Conservation (phyloP, 768 basidiomycete genomes). For the Serendipita sp. region DNA sequence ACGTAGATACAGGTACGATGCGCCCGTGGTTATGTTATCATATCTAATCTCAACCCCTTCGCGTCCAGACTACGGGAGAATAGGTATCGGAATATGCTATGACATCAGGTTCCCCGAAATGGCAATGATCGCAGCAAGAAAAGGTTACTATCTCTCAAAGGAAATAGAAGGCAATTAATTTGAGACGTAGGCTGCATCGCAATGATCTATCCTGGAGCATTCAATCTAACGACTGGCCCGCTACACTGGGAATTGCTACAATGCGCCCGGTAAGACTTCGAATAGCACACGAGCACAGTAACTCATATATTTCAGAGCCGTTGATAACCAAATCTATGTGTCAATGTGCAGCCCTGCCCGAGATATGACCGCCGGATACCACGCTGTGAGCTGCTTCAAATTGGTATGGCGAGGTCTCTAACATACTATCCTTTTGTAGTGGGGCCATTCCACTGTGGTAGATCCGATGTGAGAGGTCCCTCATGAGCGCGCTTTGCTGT, state of each 20-base stretch:
- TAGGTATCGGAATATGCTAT: slow-evolving; percentile 94
- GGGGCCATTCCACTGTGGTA: slow-evolving; percentile 84
- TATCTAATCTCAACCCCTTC: neutral
- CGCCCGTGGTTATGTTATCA: neutral
- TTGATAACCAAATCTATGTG: slow-evolving; percentile 94
- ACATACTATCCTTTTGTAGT: slow-evolving; percentile 29
- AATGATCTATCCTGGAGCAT: slow-evolving; percentile 79
- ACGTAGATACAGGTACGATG: slow-evolving; percentile 68
- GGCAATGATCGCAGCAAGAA: slow-evolving; percentile 75
- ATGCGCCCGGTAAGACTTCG: slow-evolving; percentile 47
- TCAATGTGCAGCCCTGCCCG: slow-evolving; percentile 94
- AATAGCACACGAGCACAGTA: neutral
- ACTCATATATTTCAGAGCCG: slow-evolving; percentile 43
- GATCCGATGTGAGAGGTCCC: slow-evolving; percentile 57
- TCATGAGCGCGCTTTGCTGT: neutral
- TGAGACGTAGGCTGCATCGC: slow-evolving; percentile 54
- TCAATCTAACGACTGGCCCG: slow-evolving; percentile 91
- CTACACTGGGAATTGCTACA: slow-evolving; percentile 92
- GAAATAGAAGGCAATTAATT: neutral
- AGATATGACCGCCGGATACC: slow-evolving; percentile 65
- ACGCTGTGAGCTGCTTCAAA: slow-evolving; percentile 46
- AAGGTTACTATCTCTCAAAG: slow-evolving; percentile 35
- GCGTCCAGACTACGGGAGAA: slow-evolving; percentile 91
- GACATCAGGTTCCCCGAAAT: slow-evolving; percentile 92
- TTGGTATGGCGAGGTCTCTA: neutral